Base-by-base conservation (phyloP, 768 basidiomycete genomes). In the Suillus hirtellus region DNA sequence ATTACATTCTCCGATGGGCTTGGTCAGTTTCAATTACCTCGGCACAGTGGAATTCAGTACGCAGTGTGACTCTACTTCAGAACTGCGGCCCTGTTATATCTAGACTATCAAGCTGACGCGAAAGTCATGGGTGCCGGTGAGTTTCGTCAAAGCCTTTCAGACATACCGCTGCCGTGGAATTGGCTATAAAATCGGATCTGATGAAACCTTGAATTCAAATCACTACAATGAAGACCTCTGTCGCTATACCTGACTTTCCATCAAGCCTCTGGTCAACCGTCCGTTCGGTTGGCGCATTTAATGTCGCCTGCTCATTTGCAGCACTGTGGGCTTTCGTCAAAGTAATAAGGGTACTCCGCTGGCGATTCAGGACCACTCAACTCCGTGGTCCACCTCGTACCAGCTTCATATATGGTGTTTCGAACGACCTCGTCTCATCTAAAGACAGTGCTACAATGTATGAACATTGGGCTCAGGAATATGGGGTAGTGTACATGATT, bases 381-480 rank as follows among this genome's bases (percentile, higher is more conserved):
- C 76, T 86, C 38, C 66, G 69, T 3, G 84, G 82, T 1, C 86
- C 85, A 3, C 71, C 72, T 2, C 76, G 76, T 49, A 69, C 67
- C 37, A 84, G 77, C 63, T 72, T 77, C 58, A 27, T 84, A 17
- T 80, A 81, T 60, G 85, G 85, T 17, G 60, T 75, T 61, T 37
- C 69, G 69, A 27, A 70, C 70, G 17, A 59, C 72, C 35, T 60
- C 81, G 10, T 66, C 68, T 40, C 66, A 72, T 9, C 64, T 72
- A 0, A 72, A 73, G 0, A 75, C 79, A 55, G 73, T 27, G 73
- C 75, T 5, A 27, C 64, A 1, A 24, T 83, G 4, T 80, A 76
- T 63, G 82, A 82, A 59, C 55, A 71, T 5, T 86, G 85, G 85
- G 73, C 73, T 1, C 64, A 66, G 6, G 65, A 79, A 50, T 83